These are phyloP conservation scores for Withania somnifera DNA, from an alignment of 305 asterid species.

Conservation along the genomic window DNA sequence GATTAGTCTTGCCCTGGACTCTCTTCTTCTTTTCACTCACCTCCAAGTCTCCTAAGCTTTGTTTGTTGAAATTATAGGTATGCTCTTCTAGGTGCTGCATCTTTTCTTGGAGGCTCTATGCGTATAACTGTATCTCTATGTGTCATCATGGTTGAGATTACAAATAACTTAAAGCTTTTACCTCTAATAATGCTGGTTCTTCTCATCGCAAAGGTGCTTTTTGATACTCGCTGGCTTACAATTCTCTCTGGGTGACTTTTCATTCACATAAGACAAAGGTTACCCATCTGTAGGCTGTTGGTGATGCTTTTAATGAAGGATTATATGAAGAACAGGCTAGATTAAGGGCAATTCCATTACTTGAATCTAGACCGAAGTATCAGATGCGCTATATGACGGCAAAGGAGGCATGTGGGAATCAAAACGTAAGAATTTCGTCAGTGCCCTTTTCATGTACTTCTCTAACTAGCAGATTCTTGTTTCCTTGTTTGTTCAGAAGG, in stretches of 20 bases:
- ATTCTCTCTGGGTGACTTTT: not conserved
- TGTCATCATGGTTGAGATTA: conserved; percentile 95
- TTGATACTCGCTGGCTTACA: not conserved
- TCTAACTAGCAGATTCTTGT: not conserved
- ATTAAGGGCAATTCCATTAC: conserved; percentile 72
- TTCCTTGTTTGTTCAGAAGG: not conserved
- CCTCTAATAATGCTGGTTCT: conserved; percentile 99
- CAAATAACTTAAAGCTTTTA: conserved; percentile 84
- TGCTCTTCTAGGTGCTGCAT: conserved; percentile 97
- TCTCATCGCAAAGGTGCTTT: conserved; percentile 78
- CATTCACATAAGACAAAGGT: not conserved
- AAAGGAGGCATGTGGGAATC: conserved; percentile 82
- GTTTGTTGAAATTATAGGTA: conserved; percentile 42
- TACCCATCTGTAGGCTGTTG: conserved; percentile 64
- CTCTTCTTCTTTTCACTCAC: not conserved
- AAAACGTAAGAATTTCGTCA: conserved; percentile 44
- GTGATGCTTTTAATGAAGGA: conserved; percentile 98
- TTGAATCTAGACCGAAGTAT: conserved; percentile 93
- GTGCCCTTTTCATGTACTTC: not conserved
- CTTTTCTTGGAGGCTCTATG: conserved; percentile 99
- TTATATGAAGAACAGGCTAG: conserved; percentile 96
- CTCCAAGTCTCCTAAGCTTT: not conserved
- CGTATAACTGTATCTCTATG: conserved; percentile 97
- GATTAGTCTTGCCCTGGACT: not conserved
- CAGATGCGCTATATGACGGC: conserved; percentile 91